These are phyloP conservation scores for Pezicula neosporulosa DNA, from an alignment of 2,329 filamentous ascomycete species.

Conservation along the genomic window DNA sequence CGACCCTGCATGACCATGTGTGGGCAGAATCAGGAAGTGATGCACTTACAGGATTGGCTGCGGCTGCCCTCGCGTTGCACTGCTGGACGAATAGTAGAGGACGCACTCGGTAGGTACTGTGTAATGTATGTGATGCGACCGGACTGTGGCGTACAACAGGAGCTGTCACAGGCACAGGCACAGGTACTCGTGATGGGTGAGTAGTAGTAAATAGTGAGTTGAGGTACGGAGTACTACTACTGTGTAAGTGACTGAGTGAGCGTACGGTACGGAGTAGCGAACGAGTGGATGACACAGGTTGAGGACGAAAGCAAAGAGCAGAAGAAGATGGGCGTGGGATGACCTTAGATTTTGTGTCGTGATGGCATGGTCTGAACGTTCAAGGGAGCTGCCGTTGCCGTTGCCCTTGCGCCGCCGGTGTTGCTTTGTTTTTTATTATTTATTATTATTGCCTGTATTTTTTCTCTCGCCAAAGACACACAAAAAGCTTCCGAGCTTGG, in stretches of 20 bases:
- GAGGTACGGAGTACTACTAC: too few species aligned
- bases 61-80: conserved; percentile 4
- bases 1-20: conserved; percentile 8
- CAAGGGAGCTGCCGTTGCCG: neutral
- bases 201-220: conserved; percentile 1
- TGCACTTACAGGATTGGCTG: conserved; percentile 10
- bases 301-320: too few species aligned
- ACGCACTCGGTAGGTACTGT: neutral
- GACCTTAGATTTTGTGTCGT: neutral
- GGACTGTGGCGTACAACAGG: neutral
- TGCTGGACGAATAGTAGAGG: conserved; percentile 14
- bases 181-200: conserved; percentile 7
- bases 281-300: neutral
- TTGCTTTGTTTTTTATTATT: neutral
- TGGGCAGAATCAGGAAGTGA: conserved; percentile 8
- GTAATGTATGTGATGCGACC: neutral
- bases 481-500: too few species aligned
- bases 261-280: neutral
- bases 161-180: too few species aligned
- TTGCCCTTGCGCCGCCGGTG: neutral
- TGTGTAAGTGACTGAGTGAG: too few species aligned
- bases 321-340: neutral
- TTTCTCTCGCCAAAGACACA: too few species aligned
- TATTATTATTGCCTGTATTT: too few species aligned
- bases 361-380: neutral